phyloP scores from a whole-genome alignment of 2,329 filamentous ascomycete species.

The Metarhizium humberi region DNA sequence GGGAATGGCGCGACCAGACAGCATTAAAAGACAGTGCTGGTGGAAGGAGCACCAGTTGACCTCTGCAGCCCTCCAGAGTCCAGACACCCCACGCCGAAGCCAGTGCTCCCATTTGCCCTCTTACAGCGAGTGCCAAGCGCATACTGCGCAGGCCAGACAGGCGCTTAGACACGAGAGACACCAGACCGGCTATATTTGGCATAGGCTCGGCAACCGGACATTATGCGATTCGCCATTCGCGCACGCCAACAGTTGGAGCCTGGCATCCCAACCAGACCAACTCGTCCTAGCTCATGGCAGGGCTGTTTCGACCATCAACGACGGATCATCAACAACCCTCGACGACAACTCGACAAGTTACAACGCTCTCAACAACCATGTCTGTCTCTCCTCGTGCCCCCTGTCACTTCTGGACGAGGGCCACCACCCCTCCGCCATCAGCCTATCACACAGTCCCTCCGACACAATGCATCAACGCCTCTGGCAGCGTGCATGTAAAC shows the following conservation, averaged over 20 bases:
- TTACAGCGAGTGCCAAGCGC: no score
- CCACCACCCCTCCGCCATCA: not conserved
- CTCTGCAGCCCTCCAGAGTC: no score
- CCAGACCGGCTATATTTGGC: not conserved
- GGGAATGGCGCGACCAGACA: no score
- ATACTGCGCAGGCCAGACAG: not conserved
- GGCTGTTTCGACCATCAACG: not conserved
- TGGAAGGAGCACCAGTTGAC: no score
- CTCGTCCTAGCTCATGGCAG: not conserved
- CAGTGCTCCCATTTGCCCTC: no score
- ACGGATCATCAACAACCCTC: not conserved
- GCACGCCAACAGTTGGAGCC: not conserved
- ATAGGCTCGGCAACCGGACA: not conserved
- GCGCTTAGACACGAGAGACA: not conserved
- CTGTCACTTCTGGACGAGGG: not conserved
- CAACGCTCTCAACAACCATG: no score
- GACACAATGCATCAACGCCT: slow-evolving; percentile 8
- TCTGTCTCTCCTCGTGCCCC: not conserved
- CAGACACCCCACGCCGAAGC: no score
- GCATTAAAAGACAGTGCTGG: no score
- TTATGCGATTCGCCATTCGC: not conserved
- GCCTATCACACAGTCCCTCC: slow-evolving; percentile 7
- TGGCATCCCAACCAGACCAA: not conserved
- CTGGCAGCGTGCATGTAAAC: slow-evolving; percentile 9
- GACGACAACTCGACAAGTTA: no score